Conservation (phyloP, 2,329 filamentous ascomycete genomes). For the Stagonosporopsis vannaccii region DNA sequence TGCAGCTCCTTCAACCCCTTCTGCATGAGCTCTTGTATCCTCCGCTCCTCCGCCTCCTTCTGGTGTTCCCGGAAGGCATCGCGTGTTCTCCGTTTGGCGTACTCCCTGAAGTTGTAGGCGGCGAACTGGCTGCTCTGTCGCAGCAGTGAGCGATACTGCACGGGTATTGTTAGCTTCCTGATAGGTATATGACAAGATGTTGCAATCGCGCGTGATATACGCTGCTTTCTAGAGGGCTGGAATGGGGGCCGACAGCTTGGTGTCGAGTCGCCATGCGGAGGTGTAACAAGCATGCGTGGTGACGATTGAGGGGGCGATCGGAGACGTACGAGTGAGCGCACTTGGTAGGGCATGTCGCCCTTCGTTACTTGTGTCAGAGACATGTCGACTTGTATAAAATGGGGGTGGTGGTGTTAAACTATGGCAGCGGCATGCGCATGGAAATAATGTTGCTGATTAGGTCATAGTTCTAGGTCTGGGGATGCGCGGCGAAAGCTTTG, state of each 20-base stretch:
- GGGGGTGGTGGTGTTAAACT: slow-evolving; percentile 32
- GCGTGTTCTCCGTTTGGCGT: slow-evolving; percentile 86
- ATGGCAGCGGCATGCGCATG: slow-evolving; percentile 21
- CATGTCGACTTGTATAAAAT: slow-evolving; percentile 32
- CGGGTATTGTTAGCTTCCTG: slow-evolving; percentile 3
- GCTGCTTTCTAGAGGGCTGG: background rate
- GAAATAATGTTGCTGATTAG: slow-evolving; percentile 48
- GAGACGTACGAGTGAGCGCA: slow-evolving; percentile 49
- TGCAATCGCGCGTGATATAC: background rate
- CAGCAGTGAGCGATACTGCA: slow-evolving; percentile 88
- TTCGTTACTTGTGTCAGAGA: slow-evolving; percentile 46
- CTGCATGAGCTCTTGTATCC: slow-evolving; percentile 87
- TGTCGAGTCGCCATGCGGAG: slow-evolving; percentile 7
- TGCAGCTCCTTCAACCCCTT: slow-evolving; percentile 87
- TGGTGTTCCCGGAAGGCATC: slow-evolving; percentile 89
- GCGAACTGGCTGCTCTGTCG: slow-evolving; percentile 87
- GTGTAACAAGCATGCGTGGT: slow-evolving; percentile 7
- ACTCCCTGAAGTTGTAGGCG: slow-evolving; percentile 97
- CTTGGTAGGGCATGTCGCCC: slow-evolving; percentile 49
- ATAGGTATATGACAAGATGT: no score
- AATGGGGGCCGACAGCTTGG: background rate
- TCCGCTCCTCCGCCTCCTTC: slow-evolving; percentile 73
- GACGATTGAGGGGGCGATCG: slow-evolving; percentile 3
- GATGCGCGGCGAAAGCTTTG: slow-evolving; percentile 38
- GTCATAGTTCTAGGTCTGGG: slow-evolving; percentile 39